Conservation (phyloP, 768 basidiomycete genomes). For the Termitomyces sp. region DNA sequence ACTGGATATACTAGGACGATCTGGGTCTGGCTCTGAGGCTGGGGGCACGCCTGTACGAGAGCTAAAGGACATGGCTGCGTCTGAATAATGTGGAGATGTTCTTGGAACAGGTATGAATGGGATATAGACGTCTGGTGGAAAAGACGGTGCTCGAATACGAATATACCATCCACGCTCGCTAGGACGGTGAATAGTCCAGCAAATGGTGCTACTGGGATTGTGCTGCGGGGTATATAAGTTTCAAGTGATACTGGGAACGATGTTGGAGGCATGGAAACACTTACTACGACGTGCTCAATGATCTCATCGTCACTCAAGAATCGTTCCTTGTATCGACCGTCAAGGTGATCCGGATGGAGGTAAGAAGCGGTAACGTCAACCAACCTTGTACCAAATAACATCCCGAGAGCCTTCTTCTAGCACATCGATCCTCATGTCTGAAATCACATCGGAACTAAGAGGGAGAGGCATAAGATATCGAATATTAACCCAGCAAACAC, state of each 20-base stretch:
- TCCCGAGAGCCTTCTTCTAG: constrained; percentile 48
- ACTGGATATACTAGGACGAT: constrained; percentile 29
- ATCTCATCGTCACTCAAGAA: constrained; percentile 72
- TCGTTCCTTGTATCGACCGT: constrained; percentile 51
- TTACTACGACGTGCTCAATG: constrained; percentile 65
- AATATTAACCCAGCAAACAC: background rate
- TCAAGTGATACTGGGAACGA: background rate
- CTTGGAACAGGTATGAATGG: constrained; percentile 46
- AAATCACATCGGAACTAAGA: constrained; percentile 65
- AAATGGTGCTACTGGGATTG: constrained; percentile 55
- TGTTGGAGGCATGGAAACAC: constrained; percentile 18
- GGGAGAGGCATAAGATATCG: background rate
- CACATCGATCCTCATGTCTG: constrained; percentile 64
- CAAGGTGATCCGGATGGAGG: constrained; percentile 4
- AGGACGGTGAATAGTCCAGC: constrained; percentile 77
- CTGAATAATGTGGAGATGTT: constrained; percentile 39
- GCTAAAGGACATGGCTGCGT: constrained; percentile 47
- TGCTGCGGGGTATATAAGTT: constrained; percentile 36
- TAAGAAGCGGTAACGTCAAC: constrained; percentile 8
- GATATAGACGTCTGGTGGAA: constrained; percentile 58
- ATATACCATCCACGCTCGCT: constrained; percentile 78
- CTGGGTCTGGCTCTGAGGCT: constrained; percentile 12
- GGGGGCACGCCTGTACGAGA: constrained; percentile 40
- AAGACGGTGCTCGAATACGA: constrained; percentile 64
- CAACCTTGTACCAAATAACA: constrained; percentile 73